Evolutionary conservation across 305 asterid genomes (phyloP), one percentile per base, ranked within the genome.

Genomic region (Rubia occidens): DNA sequence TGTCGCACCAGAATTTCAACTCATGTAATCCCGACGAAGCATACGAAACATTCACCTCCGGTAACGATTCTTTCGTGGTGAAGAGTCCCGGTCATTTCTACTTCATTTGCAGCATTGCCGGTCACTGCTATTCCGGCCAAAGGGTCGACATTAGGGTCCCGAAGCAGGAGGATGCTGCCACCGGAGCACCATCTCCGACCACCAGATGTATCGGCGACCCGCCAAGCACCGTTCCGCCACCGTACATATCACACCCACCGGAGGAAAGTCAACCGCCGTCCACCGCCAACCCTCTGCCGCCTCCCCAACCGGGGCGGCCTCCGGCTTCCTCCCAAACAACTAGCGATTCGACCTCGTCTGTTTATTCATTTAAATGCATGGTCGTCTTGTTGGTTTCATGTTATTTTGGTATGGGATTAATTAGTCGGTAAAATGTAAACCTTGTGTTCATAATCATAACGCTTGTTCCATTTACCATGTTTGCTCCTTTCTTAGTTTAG

Each of bases 111-210:
- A 17, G 82, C 64, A 0, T 75, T 0, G 77, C 85, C 5, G 80
- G 71, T 68, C 96, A 87, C 73, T 89, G 96, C 24, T 44, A 72
- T 69, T 62, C 72, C 4, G 91, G 95, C 2, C 89, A 79, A 64
- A 88, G 68, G 74, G 80, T 88, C 18, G 91, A 88, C 54, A 80
- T 88, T 1, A 80, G 94, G 49, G 87, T 84, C 65, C 43, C 0
- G 13, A 8, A 35, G 35, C 3, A 32, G 6, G 14, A 40, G n/a
- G 2, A 51, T 17, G 20, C 9, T 1, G 6, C 53, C 14, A 17
- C 67, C 8, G 6, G 43, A 17, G 29, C 63, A 21, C 70, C 73
- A 8, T 18, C 68, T 0, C 79, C 82, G 0, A 44, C 42, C 21
- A 61, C 78, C 21, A 14, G 65, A 69, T 0, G 51, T 74, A 1